Percentiles rank a stretch among this genome's conserved stretches.
Conservation (phyloP, 257 asterid species). For the Ajuga chamaepitys region DNA sequence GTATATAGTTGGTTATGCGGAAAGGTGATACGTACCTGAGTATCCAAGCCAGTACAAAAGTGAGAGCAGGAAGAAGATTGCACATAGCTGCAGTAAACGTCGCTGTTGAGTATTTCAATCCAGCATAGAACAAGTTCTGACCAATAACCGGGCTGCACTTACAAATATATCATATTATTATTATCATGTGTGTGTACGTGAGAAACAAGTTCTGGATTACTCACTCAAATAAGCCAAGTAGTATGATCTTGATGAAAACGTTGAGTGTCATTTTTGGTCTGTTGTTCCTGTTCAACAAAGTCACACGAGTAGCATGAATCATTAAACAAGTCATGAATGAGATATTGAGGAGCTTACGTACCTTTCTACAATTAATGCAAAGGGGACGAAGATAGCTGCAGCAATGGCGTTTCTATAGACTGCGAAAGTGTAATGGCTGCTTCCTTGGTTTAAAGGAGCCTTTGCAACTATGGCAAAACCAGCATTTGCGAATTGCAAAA, state of each 20-base stretch:
- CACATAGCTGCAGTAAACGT: conserved; percentile 56
- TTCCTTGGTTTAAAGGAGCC: conserved; percentile 52
- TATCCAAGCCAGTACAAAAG: conserved; percentile 38
- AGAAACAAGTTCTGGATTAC: too few species aligned
- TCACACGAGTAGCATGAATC: not conserved
- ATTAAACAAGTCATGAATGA: too few species aligned
- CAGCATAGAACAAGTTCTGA: conserved; percentile 57
- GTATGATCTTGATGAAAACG: conserved; percentile 35
- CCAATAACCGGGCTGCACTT: conserved; percentile 59
- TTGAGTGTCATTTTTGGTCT: conserved; percentile 54
- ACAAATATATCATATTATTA: too few species aligned
- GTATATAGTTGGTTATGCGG: too few species aligned
- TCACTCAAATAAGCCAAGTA: conserved; percentile 56
- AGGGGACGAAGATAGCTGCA: conserved; percentile 36
- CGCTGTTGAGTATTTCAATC: conserved; percentile 54
- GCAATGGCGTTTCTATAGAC: conserved; percentile 56
- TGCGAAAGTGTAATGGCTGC: conserved; percentile 45
- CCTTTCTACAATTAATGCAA: conserved; percentile 53
- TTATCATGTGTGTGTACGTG: too few species aligned
- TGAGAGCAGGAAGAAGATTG: conserved; percentile 64
- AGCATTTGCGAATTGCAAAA: conserved; percentile 42
- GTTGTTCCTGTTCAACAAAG: conserved; percentile 38
- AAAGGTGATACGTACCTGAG: too few species aligned
- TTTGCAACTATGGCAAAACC: conserved; percentile 49
- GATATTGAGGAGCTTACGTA: not conserved